Conservation (phyloP, 768 basidiomycete genomes). For the Termitomyces heimii region DNA sequence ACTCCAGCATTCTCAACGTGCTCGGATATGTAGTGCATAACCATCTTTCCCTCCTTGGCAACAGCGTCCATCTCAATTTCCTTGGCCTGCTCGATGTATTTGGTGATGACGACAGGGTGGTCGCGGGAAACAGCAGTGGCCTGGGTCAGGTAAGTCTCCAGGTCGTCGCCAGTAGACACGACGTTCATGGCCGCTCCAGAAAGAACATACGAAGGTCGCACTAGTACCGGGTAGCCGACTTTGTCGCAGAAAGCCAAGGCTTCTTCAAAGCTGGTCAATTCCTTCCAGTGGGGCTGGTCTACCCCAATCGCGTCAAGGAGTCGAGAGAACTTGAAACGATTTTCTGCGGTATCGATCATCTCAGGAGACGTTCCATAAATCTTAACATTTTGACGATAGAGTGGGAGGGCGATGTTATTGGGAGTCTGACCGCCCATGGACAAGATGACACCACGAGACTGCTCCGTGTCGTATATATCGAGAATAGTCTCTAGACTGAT, state of each 20-base stretch:
- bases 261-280: slow-evolving; percentile 86
- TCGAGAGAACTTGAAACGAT: slow-evolving; percentile 98
- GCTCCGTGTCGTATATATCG: slow-evolving; percentile 93
- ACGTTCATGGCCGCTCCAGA: slow-evolving; percentile 99
- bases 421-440: slow-evolving; percentile 99
- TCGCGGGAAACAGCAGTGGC: slow-evolving; percentile 95
- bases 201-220: slow-evolving; percentile 97
- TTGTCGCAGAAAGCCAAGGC: slow-evolving; percentile 86
- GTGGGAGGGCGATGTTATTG: slow-evolving; percentile 94
- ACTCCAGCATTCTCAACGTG: slow-evolving; percentile 99
- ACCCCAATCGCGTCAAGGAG: slow-evolving; percentile 97
- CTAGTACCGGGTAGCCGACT: slow-evolving; percentile 93
- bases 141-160: slow-evolving; percentile 88
- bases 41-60: slow-evolving; percentile 93
- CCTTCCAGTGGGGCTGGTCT: slow-evolving; percentile 97
- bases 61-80: slow-evolving; percentile 99
- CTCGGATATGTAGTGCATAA: slow-evolving; percentile 99
- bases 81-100: slow-evolving; percentile 99
- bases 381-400: slow-evolving; percentile 97
- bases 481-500: slow-evolving; percentile 95
- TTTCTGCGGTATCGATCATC: slow-evolving; percentile 99
- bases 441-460: slow-evolving; percentile 85
- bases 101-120: slow-evolving; percentile 96
- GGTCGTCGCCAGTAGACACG: slow-evolving; percentile 87
- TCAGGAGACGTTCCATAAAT: slow-evolving; percentile 98